Evolutionary conservation across 2,329 filamentous ascomycete species (phyloP).

Genomic region (Colletotrichum chlorophyti): DNA sequence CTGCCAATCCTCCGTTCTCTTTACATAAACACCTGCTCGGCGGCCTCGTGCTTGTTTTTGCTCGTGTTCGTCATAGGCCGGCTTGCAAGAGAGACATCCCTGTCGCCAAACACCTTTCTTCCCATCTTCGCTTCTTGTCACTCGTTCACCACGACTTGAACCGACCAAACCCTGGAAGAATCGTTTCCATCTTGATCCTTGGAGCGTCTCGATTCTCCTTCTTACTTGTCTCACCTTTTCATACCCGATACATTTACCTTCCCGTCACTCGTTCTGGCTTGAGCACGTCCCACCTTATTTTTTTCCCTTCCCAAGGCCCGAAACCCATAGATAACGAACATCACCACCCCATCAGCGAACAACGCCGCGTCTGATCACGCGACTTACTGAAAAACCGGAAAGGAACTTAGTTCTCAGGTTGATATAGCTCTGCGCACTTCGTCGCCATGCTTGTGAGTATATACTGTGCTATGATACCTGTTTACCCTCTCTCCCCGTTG

Average conservation of each 20-base stretch:
- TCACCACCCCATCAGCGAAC: too few relatives aligned
- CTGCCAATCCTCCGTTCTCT: slow-evolving; percentile 5
- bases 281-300: neutral
- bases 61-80: slow-evolving; percentile 9
- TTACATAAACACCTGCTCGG: slow-evolving; percentile 17
- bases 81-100: neutral
- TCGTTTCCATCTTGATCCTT: slow-evolving; percentile 2
- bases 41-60: slow-evolving; percentile 14
- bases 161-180: slow-evolving; percentile 5
- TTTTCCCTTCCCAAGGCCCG: too few relatives aligned
- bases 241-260: slow-evolving; percentile 12
- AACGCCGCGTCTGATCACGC: neutral
- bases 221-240: neutral
- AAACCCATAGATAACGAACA: slow-evolving; percentile 1
- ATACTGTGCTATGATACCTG: too few relatives aligned
- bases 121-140: slow-evolving; percentile 28
- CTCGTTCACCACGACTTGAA: slow-evolving; percentile 27
- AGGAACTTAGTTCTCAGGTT: slow-evolving; percentile 1
- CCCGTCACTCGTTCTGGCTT: slow-evolving; percentile 18
- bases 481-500: slow-evolving; percentile 8
- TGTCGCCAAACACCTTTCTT: neutral
- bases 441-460: slow-evolving; percentile 24
- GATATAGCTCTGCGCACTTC: neutral
- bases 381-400: neutral
- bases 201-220: slow-evolving; percentile 10